These are phyloP conservation scores for Jacaranda mimosifolia DNA, from an alignment of 257 asterid genomes.

Conservation along the genomic window DNA sequence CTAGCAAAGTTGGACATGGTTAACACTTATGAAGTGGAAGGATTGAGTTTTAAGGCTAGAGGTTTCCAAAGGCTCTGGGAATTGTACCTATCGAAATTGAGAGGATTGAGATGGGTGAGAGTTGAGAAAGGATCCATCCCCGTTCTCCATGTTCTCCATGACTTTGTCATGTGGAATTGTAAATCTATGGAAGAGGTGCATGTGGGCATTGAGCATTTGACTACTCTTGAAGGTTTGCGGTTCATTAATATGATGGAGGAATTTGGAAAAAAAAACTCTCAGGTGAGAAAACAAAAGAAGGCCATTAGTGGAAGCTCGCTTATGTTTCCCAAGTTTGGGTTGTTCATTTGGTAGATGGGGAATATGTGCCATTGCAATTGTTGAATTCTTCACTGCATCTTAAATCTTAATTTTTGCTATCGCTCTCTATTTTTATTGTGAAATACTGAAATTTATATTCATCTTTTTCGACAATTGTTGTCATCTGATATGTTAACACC, in stretches of 20 bases:
- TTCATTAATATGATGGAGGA: background rate
- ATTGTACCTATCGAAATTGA: background rate
- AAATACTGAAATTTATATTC: too few species aligned
- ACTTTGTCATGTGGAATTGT: background rate
- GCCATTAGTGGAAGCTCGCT: background rate
- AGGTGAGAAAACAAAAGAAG: background rate
- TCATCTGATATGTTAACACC: too few species aligned
- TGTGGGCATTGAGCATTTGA: background rate
- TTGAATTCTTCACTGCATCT: too few species aligned
- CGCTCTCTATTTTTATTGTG: too few species aligned
- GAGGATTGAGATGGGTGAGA: constrained; percentile 14
- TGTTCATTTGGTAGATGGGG: background rate
- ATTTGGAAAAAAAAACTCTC: background rate
- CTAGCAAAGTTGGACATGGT: background rate
- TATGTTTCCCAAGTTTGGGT: background rate
- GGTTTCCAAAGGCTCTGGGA: constrained; percentile 17
- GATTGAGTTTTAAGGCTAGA: constrained; percentile 31
- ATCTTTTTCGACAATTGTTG: too few species aligned
- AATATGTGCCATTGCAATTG: too few species aligned
- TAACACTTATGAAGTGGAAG: constrained; percentile 28
- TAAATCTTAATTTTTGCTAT: too few species aligned
- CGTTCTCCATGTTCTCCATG: background rate
- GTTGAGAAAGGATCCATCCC: constrained; percentile 38
- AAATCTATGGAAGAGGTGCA: background rate
- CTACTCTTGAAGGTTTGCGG: background rate